phyloP scores from a whole-genome alignment of 306 rosid genomes.

The Prosopis cineraria region DNA sequence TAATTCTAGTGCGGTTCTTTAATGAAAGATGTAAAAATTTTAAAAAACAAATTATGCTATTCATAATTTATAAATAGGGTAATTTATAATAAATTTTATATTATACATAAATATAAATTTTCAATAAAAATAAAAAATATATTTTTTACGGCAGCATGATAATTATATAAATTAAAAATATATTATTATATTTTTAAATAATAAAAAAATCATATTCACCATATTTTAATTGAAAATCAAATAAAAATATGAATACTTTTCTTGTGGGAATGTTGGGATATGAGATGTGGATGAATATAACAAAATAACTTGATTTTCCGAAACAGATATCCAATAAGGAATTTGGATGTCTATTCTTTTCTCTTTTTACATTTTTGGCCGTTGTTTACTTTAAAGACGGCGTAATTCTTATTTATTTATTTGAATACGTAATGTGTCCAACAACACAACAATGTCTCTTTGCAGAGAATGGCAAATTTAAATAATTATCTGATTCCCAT shows the following conservation, averaged over 20 bases:
- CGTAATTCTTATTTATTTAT: not conserved
- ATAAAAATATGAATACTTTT: not conserved
- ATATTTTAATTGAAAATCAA: not conserved
- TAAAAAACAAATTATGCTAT: too few species aligned
- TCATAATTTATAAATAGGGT: too few species aligned
- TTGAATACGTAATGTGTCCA: not conserved
- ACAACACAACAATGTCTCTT: not conserved
- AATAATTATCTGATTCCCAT: too few species aligned
- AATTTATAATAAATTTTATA: too few species aligned
- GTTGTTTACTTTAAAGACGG: not conserved
- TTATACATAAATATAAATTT: too few species aligned
- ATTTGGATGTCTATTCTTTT: not conserved
- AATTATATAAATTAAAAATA: too few species aligned
- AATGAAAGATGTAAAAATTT: too few species aligned
- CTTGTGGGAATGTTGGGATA: not conserved
- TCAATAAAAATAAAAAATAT: too few species aligned
- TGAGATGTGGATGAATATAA: not conserved
- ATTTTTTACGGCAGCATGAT: not conserved
- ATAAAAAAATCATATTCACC: not conserved
- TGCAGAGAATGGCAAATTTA: not conserved
- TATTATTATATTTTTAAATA: too few species aligned
- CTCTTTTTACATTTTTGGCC: not conserved
- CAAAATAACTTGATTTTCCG: not conserved
- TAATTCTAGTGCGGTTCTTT: too few species aligned
- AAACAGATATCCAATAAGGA: not conserved